Evolutionary conservation across 2,329 filamentous ascomycete species (phyloP), one percentile per base, ranked within the genome.

Genomic region (Aspergillus tubingensis): DNA sequence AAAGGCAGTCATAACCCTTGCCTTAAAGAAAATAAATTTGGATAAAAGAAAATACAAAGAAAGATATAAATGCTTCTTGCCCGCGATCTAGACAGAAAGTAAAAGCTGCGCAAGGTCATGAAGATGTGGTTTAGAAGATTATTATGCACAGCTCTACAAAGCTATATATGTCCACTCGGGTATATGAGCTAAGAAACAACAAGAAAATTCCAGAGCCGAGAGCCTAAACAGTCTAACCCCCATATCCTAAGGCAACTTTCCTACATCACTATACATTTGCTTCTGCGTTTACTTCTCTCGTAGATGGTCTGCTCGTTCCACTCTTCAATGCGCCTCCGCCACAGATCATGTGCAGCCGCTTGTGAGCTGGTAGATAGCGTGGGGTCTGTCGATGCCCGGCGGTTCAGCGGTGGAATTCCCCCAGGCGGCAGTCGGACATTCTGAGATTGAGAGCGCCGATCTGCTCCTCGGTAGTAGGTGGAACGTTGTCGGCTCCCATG

Each of bases 241-340:
- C 2, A 8, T 38, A 30, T 19, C 21, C 17, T 5, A 39, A 55
- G 7, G 25, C 36, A 17, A 15, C 21, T 57, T 10, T 32, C 39
- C 64, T 70, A 79, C 76, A 79, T 78, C 54, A 79, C 65, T 39
- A 69, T 65, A 63, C 77, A 79, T 61, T 72, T 77, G 49, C 60
- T 68, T 55, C 75, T 69, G 53, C 70, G 74, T 57, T 69, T 74
- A 55, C 65, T 70, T 54, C 72, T 64, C 60, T 77, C 75, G 25
- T 71, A 68, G 38, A 77, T 75, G 10, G 74, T 77, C 48, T 70
- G 68, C 60, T 75, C 70, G 51, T 76, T 77, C 76, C 76, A 77
- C 56, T 77, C 73, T 48, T 75, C 72, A 57, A 77, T 77, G 21
- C 75, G 72, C 13, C 69, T 65, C 55, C 76, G 69, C 75, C 76